Evolutionary conservation across 2,329 filamentous ascomycete genomes (phyloP).

Genomic region (Penicillium sp.): DNA sequence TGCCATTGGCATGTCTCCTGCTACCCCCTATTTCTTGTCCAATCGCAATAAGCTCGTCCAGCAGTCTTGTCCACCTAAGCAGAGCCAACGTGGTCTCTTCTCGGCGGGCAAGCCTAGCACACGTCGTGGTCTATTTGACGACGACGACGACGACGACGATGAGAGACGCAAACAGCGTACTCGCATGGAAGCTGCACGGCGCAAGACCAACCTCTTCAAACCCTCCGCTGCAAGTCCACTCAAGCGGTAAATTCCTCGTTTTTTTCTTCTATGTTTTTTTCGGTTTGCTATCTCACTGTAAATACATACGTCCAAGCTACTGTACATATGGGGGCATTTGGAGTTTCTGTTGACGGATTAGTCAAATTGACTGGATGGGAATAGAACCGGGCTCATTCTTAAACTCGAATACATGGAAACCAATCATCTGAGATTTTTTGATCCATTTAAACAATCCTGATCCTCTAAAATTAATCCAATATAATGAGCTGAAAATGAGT

Average conservation of each 20-base stretch:
- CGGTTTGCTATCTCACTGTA: constrained; percentile 1
- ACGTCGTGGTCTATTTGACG: constrained; percentile 11
- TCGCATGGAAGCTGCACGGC: constrained; percentile 66
- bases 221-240: constrained; percentile 73
- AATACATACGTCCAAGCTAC: constrained; percentile 12
- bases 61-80: constrained; percentile 56
- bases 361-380: background rate
- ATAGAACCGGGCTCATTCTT: background rate
- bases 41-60: constrained; percentile 47
- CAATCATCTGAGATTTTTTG: background rate
- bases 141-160: constrained; percentile 32
- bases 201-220: constrained; percentile 75
- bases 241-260: constrained; percentile 41
- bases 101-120: constrained; percentile 13
- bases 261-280: constrained; percentile 4
- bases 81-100: constrained; percentile 45
- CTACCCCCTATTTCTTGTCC: constrained; percentile 47
- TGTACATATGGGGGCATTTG: constrained; percentile 22
- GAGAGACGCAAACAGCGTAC: constrained; percentile 50
- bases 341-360: constrained; percentile 3
- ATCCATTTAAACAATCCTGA: background rate
- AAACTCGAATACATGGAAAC: background rate
- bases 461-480: background rate
- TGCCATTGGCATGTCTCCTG: constrained; percentile 43
- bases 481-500: too few species aligned